Evolutionary conservation across 2,329 filamentous ascomycete species (phyloP).

Genomic region (Cladosporium velox): DNA sequence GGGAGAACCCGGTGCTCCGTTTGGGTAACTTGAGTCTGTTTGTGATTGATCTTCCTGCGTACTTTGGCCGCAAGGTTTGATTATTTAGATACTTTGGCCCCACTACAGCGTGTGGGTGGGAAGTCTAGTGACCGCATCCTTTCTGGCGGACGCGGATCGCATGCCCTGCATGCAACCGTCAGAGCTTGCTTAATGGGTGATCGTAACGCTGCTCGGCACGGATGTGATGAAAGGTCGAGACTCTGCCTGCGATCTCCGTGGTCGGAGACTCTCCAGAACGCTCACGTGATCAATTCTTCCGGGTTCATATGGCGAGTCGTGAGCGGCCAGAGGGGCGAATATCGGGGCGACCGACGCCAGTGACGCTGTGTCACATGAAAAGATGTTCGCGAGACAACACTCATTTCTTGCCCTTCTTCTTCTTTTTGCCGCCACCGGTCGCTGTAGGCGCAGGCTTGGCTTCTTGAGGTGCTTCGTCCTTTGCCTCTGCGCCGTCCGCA

Average conservation of each 20-base stretch:
- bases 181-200: constrained; percentile 7
- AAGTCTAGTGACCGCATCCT: constrained; percentile 7
- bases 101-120: constrained; percentile 4
- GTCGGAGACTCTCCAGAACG: background rate
- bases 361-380: background rate
- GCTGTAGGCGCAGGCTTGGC: constrained; percentile 20
- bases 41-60: constrained; percentile 7
- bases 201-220: constrained; percentile 4
- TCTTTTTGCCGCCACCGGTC: constrained; percentile 49
- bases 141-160: background rate
- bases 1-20: background rate
- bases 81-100: constrained; percentile 11
- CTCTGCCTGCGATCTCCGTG: constrained; percentile 2
- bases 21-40: background rate
- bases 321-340: background rate
- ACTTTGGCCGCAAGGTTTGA: constrained; percentile 11
- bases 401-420: constrained; percentile 55
- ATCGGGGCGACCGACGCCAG: background rate
- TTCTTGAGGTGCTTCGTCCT: constrained; percentile 15
- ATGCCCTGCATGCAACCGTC: constrained; percentile 13
- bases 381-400: background rate
- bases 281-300: background rate
- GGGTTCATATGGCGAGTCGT: background rate
- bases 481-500: constrained; percentile 29
- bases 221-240: constrained; percentile 17